These are phyloP conservation scores for Paspalum notatum DNA, from an alignment of 176 grass and related monocot genomes.

Conservation along the genomic window DNA sequence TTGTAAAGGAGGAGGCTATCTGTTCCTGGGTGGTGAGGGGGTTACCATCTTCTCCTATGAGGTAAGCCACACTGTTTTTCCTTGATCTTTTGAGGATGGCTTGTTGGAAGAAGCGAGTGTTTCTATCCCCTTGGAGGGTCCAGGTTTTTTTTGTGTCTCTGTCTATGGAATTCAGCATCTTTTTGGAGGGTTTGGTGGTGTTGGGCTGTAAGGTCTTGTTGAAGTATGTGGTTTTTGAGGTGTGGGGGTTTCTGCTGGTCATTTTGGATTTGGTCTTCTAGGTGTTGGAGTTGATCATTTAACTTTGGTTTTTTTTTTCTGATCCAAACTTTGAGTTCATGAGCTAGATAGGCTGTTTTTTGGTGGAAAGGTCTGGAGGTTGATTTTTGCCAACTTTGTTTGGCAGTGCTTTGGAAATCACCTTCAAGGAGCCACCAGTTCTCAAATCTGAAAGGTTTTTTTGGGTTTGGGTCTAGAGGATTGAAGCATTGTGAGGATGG, in stretches of 20 bases:
- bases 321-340: background rate
- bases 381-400: background rate
- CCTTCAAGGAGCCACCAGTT: background rate
- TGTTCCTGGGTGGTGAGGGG: background rate
- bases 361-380: background rate
- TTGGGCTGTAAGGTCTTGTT: background rate
- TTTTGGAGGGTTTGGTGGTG: background rate
- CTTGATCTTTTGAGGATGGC: background rate
- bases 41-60: background rate
- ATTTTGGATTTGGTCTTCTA: background rate
- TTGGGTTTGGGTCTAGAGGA: rapidly evolving
- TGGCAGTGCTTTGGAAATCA: background rate
- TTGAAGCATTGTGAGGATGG: rapidly evolving
- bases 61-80: background rate
- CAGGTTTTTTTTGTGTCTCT: background rate
- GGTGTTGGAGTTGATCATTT: rapidly evolving
- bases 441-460: background rate
- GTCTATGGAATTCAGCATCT: background rate
- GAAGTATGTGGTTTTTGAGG: rapidly evolving
- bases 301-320: background rate
- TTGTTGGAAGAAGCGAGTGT: background rate
- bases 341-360: background rate
- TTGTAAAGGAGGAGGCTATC: rapidly evolving
- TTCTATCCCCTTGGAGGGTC: background rate
- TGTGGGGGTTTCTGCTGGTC: background rate